Conservation (phyloP, 192 early-diverging fungal species). For the Thoreauomyces humboldtii region DNA sequence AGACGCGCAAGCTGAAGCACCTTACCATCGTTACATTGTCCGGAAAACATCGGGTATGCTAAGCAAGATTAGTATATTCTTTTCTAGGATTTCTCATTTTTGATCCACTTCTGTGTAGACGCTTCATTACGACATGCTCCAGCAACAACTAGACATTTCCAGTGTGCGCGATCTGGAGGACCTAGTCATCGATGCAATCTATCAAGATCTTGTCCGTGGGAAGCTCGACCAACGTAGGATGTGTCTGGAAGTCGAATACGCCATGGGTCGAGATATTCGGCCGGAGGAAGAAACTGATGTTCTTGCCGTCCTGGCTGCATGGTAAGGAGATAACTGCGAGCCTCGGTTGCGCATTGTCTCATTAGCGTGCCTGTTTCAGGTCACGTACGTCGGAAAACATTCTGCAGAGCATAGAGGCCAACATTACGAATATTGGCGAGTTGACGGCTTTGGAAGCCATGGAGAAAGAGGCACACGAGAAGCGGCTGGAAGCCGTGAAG, state of each 20-base stretch:
- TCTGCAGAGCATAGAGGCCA: slow-evolving; percentile 48
- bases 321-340: slow-evolving; percentile 41
- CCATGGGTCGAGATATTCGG: slow-evolving; percentile 80
- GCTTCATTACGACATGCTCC: slow-evolving; percentile 64
- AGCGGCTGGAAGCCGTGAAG: slow-evolving; percentile 32
- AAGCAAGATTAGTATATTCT: background rate
- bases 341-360: too few relatives aligned
- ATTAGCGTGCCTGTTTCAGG: background rate
- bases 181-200: slow-evolving; percentile 83
- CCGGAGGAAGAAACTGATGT: slow-evolving; percentile 61
- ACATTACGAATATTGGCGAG: slow-evolving; percentile 50
- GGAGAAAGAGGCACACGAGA: slow-evolving; percentile 34
- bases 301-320: slow-evolving; percentile 52
- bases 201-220: slow-evolving; percentile 72
- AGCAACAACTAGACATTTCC: slow-evolving; percentile 66
- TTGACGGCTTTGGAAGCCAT: slow-evolving; percentile 13
- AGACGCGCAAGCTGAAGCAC: slow-evolving; percentile 56
- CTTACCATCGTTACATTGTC: slow-evolving; percentile 79
- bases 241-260: slow-evolving; percentile 69
- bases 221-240: slow-evolving; percentile 80
- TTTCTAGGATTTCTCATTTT: background rate
- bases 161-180: slow-evolving; percentile 83
- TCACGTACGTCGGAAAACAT: slow-evolving; percentile 59
- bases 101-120: slow-evolving; percentile 44
- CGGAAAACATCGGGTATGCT: slow-evolving; percentile 53